Evolutionary conservation across 2,329 filamentous ascomycete genomes (phyloP), one percentile per base, ranked within the genome.

Genomic region (Colletotrichum simmondsii): DNA sequence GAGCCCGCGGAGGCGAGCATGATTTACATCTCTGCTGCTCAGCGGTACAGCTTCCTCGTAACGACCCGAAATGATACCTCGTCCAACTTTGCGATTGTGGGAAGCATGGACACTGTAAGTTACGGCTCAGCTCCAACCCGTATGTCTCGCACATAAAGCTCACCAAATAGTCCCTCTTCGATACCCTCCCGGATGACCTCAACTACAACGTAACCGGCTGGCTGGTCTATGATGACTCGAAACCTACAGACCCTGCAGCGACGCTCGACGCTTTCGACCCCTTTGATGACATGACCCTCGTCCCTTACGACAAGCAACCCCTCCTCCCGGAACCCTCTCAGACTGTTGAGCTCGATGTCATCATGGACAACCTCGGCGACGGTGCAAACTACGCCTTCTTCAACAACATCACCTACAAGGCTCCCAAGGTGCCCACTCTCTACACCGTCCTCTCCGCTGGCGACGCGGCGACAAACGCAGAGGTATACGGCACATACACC

Each of bases 381-480:
- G 92, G 92, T 5, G 87, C 87, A 62, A 87, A 86, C 79, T 86
- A 86, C 69, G 92, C 90, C 73, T 92, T 92, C 82, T 90, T 94
- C 84, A 95, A 96, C 85, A 92, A 94, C 81, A 90, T 94, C 75
- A 94, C 93, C 35, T 97, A 95, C 80, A 88, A 89, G 4, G 68
- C 83, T 0, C 94, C 93, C 61, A 94, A 94, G 79, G 94, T 97
- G 0, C 95, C 95, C 0, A 91, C 92, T 0, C 86, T 97, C 0
- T 97, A 95, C 85, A 94, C 93, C 0, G 94, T 88, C 1, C 85
- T 97, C 4, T 91, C 90, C 0, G 83, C 90, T 1, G 90, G 90
- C 19, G 83, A 93, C 63, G 83, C 87, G 22, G 89, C 90, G 16
- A 86, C 85, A 2, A 86, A 94, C 73, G 85, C 91, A 0, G 75